These are phyloP conservation scores for Neoascochyta sp. DNA, from an alignment of 2,329 filamentous ascomycete genomes.

Conservation along the genomic window DNA sequence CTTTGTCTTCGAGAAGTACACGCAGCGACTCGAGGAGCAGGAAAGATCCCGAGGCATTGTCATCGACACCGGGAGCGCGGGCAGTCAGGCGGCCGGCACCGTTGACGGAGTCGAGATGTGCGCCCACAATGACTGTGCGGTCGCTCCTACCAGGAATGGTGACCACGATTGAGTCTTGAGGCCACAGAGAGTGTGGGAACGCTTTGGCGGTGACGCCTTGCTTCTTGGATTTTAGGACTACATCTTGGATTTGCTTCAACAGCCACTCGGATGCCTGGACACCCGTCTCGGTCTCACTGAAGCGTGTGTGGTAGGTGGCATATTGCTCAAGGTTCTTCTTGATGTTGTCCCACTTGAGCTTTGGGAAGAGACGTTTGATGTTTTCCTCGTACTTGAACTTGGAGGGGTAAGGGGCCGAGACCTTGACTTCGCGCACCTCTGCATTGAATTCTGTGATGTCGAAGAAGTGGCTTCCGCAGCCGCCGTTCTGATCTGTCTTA, in stretches of 20 bases:
- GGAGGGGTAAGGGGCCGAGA: constrained; percentile 11
- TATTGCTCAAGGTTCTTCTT: constrained; percentile 15
- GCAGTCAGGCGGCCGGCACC: constrained; percentile 2
- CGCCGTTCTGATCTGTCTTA: constrained; percentile 9
- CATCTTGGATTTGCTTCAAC: constrained; percentile 64
- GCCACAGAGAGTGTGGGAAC: constrained; percentile 72
- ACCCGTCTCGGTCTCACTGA: constrained; percentile 45
- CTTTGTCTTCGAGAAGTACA: constrained; percentile 66
- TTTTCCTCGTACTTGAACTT: constrained; percentile 13
- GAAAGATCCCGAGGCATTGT: constrained; percentile 85
- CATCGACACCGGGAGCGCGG: constrained; percentile 58
- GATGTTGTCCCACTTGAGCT: constrained; percentile 17
- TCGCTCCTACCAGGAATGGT: constrained; percentile 78
- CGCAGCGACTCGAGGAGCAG: constrained; percentile 89
- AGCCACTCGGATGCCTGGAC: constrained; percentile 83
- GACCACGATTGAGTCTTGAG: constrained; percentile 81
- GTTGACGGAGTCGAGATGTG: constrained; percentile 53
- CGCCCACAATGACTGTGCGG: constrained; percentile 78
- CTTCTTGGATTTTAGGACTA: constrained; percentile 68
- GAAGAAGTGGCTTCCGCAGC: constrained; percentile 19
- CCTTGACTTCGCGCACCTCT: constrained; percentile 10
- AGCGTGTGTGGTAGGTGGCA: constrained; percentile 16
- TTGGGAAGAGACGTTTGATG: constrained; percentile 9
- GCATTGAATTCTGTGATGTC: constrained; percentile 18
- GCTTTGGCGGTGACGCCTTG: constrained; percentile 63